Percentiles rank a stretch among this genome's conserved stretches.
Conservation (phyloP, 495 filamentous ascomycete genomes). For the Bombardia bombarda region DNA sequence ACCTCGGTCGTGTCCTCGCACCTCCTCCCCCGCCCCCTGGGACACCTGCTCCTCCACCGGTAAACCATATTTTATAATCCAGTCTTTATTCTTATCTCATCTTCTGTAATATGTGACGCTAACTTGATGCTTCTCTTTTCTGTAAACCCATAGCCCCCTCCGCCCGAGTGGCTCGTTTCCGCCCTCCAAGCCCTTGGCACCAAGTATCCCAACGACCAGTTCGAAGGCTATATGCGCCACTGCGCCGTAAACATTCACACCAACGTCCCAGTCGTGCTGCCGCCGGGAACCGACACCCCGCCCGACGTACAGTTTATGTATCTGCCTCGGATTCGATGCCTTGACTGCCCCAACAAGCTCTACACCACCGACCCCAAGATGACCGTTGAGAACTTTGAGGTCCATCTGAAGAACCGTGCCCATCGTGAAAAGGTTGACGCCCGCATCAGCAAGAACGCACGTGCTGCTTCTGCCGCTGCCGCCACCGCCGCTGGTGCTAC, state of each 20-base stretch:
- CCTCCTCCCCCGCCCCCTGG: conserved; percentile 53
- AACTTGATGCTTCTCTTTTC: not conserved
- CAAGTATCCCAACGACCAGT: conserved; percentile 65
- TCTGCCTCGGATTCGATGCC: conserved; percentile 78
- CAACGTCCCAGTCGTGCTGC: conserved; percentile 41
- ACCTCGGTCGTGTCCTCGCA: conserved; percentile 58
- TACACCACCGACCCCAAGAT: conserved; percentile 81
- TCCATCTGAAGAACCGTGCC: conserved; percentile 72
- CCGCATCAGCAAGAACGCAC: not conserved
- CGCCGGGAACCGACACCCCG: conserved; percentile 38
- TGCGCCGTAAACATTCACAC: conserved; percentile 63
- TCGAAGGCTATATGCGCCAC: conserved; percentile 84
- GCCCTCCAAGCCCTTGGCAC: conserved; percentile 56
- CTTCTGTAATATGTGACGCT: not conserved
- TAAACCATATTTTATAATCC: too few relatives aligned
- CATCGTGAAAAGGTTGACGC: conserved; percentile 63
- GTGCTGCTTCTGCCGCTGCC: not conserved
- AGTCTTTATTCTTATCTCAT: not conserved
- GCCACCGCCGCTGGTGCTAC: not conserved
- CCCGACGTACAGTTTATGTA: conserved; percentile 60
- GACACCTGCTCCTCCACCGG: conserved; percentile 27
- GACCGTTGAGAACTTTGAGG: conserved; percentile 82
- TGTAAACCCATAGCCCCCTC: conserved; percentile 49
- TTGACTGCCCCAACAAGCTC: conserved; percentile 86
- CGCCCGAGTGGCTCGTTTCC: conserved; percentile 69